Conservation (phyloP, 805 yeast genomes). For the Wickerhamiella kazuoi region DNA sequence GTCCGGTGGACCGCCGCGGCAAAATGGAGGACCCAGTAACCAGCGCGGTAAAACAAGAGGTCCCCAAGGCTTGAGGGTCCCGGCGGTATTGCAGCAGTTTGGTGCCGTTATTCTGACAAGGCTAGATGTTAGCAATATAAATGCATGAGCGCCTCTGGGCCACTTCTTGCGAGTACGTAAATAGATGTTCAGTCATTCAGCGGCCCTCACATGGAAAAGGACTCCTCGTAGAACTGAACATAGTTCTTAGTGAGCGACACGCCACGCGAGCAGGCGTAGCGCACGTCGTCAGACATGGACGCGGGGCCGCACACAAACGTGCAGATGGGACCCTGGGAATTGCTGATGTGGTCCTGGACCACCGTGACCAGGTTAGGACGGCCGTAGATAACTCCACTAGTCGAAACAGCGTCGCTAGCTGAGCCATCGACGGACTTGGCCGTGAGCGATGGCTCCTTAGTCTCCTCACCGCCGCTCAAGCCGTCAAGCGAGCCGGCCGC, state of each 20-base stretch:
- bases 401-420: not conserved
- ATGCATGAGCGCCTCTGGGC: too few species aligned
- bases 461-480: not conserved
- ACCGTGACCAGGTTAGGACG: conserved; percentile 3
- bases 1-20: too few species aligned
- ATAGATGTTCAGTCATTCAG: too few species aligned
- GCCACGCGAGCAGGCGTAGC: conserved; percentile 6
- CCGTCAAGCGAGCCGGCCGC: not conserved
- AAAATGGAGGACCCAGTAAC: too few species aligned
- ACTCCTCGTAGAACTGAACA: conserved; percentile 9
- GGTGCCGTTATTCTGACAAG: too few species aligned
- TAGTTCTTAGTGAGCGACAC: conserved; percentile 4
- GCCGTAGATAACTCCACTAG: not conserved
- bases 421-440: not conserved
- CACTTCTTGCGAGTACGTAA: too few species aligned
- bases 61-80: too few species aligned
- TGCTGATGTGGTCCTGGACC: conserved; percentile 1
- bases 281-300: conserved; percentile 7
- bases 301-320: conserved; percentile 10
- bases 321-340: conserved; percentile 6
- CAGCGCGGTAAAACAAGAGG: too few species aligned
- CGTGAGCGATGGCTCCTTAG: not conserved
- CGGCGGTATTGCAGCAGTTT: too few species aligned
- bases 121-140: too few species aligned
- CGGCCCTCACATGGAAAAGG: conserved; percentile 7